Conservation (phyloP, 2,329 filamentous ascomycete genomes). For the Sporothrix luriei region DNA sequence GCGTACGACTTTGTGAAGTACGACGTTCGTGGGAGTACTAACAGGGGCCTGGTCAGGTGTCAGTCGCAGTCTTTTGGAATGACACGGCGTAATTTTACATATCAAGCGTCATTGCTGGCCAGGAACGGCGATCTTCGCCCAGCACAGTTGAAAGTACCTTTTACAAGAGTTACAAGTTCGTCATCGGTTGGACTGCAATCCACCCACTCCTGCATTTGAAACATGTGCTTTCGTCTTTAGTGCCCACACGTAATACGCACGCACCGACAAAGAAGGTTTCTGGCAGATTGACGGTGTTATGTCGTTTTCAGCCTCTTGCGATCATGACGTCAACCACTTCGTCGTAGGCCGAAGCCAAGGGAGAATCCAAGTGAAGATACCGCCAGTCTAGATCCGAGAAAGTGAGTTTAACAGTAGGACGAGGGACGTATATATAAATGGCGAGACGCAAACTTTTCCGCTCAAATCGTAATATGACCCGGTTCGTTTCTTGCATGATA, state of each 20-base stretch:
- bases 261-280: conserved; percentile 10
- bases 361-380: background rate
- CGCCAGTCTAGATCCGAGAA: background rate
- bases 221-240: conserved; percentile 6
- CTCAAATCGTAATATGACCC: background rate
- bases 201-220: background rate
- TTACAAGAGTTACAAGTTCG: background rate
- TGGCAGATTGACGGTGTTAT: background rate
- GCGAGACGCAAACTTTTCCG: background rate
- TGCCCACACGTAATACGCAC: background rate
- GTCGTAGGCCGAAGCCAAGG: background rate
- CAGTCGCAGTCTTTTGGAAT: too few relatives aligned
- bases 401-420: background rate
- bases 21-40: too few relatives aligned
- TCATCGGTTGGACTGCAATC: conserved; percentile 1
- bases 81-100: background rate
- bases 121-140: background rate
- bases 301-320: conserved; percentile 3
- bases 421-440: background rate
- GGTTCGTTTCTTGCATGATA: background rate
- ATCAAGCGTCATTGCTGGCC: conserved; percentile 2
- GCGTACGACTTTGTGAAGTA: background rate
- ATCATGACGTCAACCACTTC: conserved; percentile 22
- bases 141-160: background rate
- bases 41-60: conserved; percentile 3